phyloP scores from a whole-genome alignment of 225 moss, liverwort and hornwort species.

The Rhytidiadelphus loreus region DNA sequence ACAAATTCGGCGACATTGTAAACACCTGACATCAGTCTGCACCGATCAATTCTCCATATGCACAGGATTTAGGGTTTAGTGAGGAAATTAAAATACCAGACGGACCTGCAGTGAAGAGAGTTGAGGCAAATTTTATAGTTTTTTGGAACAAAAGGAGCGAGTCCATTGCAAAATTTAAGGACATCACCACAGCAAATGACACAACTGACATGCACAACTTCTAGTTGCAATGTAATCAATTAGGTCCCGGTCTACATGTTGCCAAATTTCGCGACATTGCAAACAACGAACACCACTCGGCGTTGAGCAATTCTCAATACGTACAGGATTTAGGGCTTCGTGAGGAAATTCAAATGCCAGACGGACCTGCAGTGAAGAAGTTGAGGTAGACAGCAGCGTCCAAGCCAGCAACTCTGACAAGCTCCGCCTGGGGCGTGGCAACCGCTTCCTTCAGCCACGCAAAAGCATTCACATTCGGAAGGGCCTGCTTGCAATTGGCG shows the following conservation, averaged over 20 bases:
- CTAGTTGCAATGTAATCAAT: background rate
- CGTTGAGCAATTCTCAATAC: background rate
- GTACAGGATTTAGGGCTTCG: background rate
- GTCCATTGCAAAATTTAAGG: background rate
- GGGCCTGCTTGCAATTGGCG: background rate
- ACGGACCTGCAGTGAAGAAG: slow-evolving; percentile 27
- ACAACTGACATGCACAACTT: background rate
- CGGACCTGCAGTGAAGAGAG: slow-evolving; percentile 29
- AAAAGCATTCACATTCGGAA: background rate
- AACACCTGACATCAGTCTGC: background rate
- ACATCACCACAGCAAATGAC: background rate
- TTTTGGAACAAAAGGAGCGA: background rate
- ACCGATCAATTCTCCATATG: background rate
- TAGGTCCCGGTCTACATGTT: background rate
- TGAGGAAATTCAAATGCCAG: background rate
- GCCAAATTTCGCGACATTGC: background rate
- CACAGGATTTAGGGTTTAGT: background rate
- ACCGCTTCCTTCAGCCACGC: slow-evolving; percentile 22
- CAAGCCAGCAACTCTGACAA: slow-evolving; percentile 20
- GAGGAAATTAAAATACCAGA: background rate
- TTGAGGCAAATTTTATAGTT: background rate
- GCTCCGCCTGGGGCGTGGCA: slow-evolving; percentile 12
- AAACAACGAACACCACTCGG: background rate
- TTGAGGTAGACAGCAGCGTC: slow-evolving; percentile 39
- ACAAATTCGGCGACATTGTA: background rate